Evolutionary conservation across 176 grass and related monocot genomes (phyloP), one percentile per base, ranked within the genome.

Genomic region (maize (Zea mays)): DNA sequence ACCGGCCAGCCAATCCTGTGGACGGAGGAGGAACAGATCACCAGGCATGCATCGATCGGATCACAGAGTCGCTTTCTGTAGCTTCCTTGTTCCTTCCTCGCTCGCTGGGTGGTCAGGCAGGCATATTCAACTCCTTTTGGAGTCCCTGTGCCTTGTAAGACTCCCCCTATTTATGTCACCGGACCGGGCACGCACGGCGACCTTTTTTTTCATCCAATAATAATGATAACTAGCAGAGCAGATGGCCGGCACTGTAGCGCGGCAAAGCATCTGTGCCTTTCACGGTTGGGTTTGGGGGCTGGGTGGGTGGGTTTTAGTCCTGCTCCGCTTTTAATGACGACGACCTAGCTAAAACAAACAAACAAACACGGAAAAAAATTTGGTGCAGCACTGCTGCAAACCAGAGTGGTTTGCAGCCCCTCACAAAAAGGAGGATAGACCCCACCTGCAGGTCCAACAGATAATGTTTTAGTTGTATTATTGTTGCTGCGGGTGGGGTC

Each of bases 141-240:
- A 66, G 75, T 78, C 15, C 38, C 12, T 65, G 80, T 65, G 60
- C 70, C 80, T 74, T 82, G 59, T 44, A 74, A 82, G 59, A 74
- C 46, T 45, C 21, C 13, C 73, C 69, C 9, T 74, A 46, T 74
- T 82, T 66, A 44, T 74, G 62, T 66, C 71, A 67, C 27, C 11
- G 27, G 27, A 27, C 27, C 40, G 7, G 7, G 17, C 54, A 57
- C 7, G 47, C 21, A 34, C 47, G 41, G 75, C 65, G 16, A 3
- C 40, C 19, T 48, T 54, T 54, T 15, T 15, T 54, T 49, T 60
- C 27, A 48, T 40, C 67, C 20, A 69, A 50, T 44, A 35, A 69
- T 33, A 14, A 47, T n/a, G 27, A 27, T 27, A 63, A 52, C 27
- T 9, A 17, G 15, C 16, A 17, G 15, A 17, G 15, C 16, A 17